phyloP scores from a whole-genome alignment of 768 basidiomycete species.

The Omphalotus guepiniiformis region DNA sequence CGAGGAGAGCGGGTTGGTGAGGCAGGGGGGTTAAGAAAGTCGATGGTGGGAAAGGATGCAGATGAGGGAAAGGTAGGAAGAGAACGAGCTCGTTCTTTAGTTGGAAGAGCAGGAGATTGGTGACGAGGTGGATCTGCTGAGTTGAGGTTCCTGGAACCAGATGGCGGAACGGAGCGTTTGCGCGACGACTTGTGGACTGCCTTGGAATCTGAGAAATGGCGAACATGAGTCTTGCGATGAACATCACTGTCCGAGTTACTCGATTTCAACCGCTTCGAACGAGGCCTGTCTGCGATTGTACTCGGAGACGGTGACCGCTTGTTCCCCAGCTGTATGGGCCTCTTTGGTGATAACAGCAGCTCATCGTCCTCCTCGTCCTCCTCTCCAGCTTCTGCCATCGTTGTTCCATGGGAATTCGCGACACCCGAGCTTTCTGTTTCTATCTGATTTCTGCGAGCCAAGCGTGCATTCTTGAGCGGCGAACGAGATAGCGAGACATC shows the following conservation, averaged over 20 bases:
- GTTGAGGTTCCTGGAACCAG: conserved; percentile 4
- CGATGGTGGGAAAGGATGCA: neutral
- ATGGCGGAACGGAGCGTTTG: neutral
- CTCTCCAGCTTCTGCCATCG: neutral
- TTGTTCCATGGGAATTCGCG: neutral
- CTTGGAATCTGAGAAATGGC: conserved; percentile 3
- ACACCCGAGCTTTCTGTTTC: neutral
- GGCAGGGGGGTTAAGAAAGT: conserved; percentile 1
- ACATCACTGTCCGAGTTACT: neutral
- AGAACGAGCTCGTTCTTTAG: conserved; percentile 4
- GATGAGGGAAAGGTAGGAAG: conserved; percentile 1
- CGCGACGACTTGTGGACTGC: neutral
- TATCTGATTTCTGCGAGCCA: neutral
- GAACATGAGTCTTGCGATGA: neutral
- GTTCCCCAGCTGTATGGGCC: conserved; percentile 1
- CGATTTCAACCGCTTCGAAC: conserved; percentile 2
- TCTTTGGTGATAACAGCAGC: neutral
- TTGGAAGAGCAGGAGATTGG: neutral
- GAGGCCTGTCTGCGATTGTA: neutral
- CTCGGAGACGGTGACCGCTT: conserved; percentile 8
- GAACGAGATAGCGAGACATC: neutral
- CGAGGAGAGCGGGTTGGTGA: conserved; percentile 1
- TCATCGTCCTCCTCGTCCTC: neutral
- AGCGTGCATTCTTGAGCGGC: conserved; percentile 7
- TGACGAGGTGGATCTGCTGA: conserved; percentile 2